These are phyloP conservation scores for Carpinus fangiana DNA, from an alignment of 306 rosid genomes.

Conservation along the genomic window DNA sequence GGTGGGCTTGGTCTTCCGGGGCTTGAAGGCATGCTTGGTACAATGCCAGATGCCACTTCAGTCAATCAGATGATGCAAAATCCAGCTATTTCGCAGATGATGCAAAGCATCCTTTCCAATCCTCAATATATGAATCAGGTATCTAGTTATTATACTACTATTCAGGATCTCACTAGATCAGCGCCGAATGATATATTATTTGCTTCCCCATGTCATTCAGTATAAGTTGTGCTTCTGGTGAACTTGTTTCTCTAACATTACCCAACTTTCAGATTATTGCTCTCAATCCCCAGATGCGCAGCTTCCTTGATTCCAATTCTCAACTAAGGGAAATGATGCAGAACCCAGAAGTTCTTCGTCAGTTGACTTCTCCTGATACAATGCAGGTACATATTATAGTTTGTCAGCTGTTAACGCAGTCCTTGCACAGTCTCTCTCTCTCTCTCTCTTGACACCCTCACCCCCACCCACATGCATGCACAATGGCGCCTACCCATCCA, in stretches of 20 bases:
- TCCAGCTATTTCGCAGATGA: constrained; percentile 82
- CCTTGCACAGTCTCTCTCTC: constrained; percentile 5
- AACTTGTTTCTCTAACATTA: constrained; percentile 26
- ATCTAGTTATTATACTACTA: constrained; percentile 6
- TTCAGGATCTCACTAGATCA: not conserved
- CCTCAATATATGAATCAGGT: constrained; percentile 86
- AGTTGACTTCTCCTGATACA: constrained; percentile 82
- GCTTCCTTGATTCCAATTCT: constrained; percentile 70
- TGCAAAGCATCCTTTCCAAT: constrained; percentile 81
- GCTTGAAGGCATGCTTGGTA: constrained; percentile 59
- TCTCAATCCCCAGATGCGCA: constrained; percentile 59
- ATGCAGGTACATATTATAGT: constrained; percentile 61
- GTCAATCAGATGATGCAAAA: constrained; percentile 77
- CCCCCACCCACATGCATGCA: not conserved
- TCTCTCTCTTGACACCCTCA: not conserved
- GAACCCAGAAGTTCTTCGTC: constrained; percentile 75
- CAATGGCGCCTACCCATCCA: not conserved
- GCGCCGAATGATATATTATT: not conserved
- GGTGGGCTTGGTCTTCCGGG: constrained; percentile 68
- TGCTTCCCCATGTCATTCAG: not conserved
- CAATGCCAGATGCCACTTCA: constrained; percentile 57
- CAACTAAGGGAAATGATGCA: constrained; percentile 83
- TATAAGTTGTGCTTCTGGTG: constrained; percentile 23
- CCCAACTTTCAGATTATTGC: constrained; percentile 54
- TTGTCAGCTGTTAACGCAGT: constrained; percentile 19